Conservation (phyloP, 2,329 filamentous ascomycete genomes). For the Claviceps quebecensis region DNA sequence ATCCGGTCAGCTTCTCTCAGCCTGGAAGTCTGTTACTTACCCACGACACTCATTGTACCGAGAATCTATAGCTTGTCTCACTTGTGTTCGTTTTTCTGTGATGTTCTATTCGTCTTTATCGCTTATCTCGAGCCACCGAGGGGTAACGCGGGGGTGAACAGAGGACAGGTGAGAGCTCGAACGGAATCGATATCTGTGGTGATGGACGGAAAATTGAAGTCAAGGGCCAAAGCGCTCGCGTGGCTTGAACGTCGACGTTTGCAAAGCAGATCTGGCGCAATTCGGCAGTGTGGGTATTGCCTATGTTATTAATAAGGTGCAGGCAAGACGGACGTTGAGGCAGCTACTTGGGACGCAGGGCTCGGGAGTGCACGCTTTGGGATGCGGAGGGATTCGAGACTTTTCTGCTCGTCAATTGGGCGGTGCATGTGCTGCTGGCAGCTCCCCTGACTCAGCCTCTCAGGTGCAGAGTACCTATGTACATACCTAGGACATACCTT, state of each 20-base stretch:
- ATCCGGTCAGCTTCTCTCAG: background rate
- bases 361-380: no score
- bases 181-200: background rate
- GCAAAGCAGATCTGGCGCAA: background rate
- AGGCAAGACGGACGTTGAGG: background rate
- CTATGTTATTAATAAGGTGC: background rate
- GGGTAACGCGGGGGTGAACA: slow-evolving; percentile 1
- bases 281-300: background rate
- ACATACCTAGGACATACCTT: no score
- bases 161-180: background rate
- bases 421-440: background rate
- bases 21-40: slow-evolving; percentile 22
- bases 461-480: background rate
- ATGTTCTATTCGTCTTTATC: slow-evolving; percentile 3
- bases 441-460: no score
- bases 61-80: slow-evolving; percentile 13
- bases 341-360: background rate
- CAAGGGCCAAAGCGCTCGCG: background rate
- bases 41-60: slow-evolving; percentile 41
- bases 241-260: background rate
- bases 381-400: no score
- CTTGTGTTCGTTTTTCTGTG: background rate
- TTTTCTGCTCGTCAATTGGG: background rate
- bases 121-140: slow-evolving; percentile 2
- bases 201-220: background rate